phyloP scores from a whole-genome alignment of 2,329 filamentous ascomycete genomes.

The Nothopassalora personata region DNA sequence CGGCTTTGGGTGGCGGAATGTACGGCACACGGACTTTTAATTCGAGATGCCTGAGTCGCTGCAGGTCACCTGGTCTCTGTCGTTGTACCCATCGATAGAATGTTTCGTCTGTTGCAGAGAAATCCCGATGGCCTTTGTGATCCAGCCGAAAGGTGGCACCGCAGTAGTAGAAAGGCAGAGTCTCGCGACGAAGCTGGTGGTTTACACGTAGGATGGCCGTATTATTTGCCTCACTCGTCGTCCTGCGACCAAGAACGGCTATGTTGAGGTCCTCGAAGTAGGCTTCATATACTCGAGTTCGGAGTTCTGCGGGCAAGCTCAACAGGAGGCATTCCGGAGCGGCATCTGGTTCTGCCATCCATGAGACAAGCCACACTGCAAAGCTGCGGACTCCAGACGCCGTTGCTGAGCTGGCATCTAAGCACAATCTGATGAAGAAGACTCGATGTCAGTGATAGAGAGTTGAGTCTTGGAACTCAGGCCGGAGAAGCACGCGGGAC shows the following conservation, averaged over 20 bases:
- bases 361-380: background rate
- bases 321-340: background rate
- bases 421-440: background rate
- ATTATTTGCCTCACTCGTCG: background rate
- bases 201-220: background rate
- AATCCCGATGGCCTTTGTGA: background rate
- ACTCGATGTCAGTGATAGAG: background rate
- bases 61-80: background rate
- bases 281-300: background rate
- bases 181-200: background rate
- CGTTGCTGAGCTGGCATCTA: background rate
- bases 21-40: background rate
- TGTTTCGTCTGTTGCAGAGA: background rate
- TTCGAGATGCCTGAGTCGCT: background rate
- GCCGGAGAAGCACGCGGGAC: background rate
- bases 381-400: background rate
- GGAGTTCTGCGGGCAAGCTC: slow-evolving; percentile 3
- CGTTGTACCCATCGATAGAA: slow-evolving; percentile 3
- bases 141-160: background rate
- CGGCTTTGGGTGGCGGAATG: background rate
- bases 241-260: background rate
- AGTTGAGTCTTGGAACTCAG: slow-evolving; percentile 3
- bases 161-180: slow-evolving; percentile 3
- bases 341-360: background rate
- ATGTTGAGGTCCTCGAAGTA: background rate